phyloP scores from a whole-genome alignment of 257 asterid species.

The Petrea volubilis region DNA sequence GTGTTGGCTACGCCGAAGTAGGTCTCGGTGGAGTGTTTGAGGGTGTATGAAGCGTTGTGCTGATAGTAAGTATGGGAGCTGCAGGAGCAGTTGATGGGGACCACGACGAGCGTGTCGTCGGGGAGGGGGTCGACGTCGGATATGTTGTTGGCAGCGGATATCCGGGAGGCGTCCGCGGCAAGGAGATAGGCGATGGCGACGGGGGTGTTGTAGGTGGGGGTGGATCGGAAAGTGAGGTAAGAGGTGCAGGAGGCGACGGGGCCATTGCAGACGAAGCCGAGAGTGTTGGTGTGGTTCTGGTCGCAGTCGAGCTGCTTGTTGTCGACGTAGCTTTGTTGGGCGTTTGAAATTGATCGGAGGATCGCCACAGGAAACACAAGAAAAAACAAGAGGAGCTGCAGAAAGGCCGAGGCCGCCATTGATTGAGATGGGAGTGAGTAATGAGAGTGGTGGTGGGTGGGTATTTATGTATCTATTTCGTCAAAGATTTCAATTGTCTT shows the following conservation, averaged over 20 bases:
- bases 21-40: slow-evolving; percentile 32
- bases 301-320: slow-evolving; percentile 53
- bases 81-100: slow-evolving; percentile 60
- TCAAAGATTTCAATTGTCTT: too few species aligned
- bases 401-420: neutral
- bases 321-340: slow-evolving; percentile 54
- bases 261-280: slow-evolving; percentile 58
- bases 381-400: neutral
- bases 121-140: slow-evolving; percentile 37
- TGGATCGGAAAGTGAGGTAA: slow-evolving; percentile 62
- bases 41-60: slow-evolving; percentile 54
- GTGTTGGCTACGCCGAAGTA: slow-evolving; percentile 43
- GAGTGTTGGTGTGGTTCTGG: slow-evolving; percentile 29
- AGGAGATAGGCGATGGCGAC: slow-evolving; percentile 42
- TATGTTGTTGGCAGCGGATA: slow-evolving; percentile 48
- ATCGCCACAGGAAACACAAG: neutral
- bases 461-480: too few species aligned
- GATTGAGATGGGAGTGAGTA: neutral
- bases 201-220: slow-evolving; percentile 47
- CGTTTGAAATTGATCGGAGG: too few species aligned
- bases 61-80: slow-evolving; percentile 36
- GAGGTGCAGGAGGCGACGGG: slow-evolving; percentile 45
- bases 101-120: slow-evolving; percentile 32
- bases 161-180: slow-evolving; percentile 39
- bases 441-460: too few species aligned